Evolutionary conservation across 225 moss, liverwort and hornwort genomes (phyloP), one percentile per base, ranked within the genome.

Genomic region (Physcomitrellopsis africana): DNA sequence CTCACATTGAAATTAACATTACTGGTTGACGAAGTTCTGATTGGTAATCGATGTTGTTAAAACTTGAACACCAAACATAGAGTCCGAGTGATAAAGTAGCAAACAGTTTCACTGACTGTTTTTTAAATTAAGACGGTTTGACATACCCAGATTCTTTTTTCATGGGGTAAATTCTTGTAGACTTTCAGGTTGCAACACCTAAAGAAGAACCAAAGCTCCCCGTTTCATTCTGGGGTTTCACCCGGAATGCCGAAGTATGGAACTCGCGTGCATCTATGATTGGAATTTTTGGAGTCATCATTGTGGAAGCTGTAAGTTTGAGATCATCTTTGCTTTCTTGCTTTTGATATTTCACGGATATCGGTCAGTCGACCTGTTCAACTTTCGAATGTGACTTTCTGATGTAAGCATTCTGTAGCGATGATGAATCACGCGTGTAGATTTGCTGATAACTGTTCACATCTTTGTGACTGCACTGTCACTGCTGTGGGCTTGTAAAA

Each of bases 221-320:
- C 3, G 70, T 81, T 10, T 77, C 92, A 10, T 78, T 94, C 3
- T 96, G 90, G 94, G 94, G 92, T 9, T 96, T 94, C 66, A 92
- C 96, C 27, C 88, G 92, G 70, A 89, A 87, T 76, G 93, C 96
- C 16, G 94, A 96, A 81, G 90, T 87, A 10, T 96, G 92, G 92
- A 96, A 96, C 74, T 72, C 94, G 68, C 90, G 96, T 69, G 92
- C 89, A 51, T 86, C 92, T 59, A 81, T 94, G 89, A 89, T 96
- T 27, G 96, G 96, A 58, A 70, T 96, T 42, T 22, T 92, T 3
- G 89, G 77, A 42, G 86, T 96, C 42, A 44, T 96, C 32, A 47
- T 84, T 59, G 55, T 96, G 52, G 96, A 94, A 86, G 90, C 89
- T 72, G 96, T 96, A 78, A 90, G 93, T 89, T 51, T 48, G 60